Evolutionary conservation across 1,284 basidiomycete genomes (phyloP).

Genomic region (Gomphus bonarii): DNA sequence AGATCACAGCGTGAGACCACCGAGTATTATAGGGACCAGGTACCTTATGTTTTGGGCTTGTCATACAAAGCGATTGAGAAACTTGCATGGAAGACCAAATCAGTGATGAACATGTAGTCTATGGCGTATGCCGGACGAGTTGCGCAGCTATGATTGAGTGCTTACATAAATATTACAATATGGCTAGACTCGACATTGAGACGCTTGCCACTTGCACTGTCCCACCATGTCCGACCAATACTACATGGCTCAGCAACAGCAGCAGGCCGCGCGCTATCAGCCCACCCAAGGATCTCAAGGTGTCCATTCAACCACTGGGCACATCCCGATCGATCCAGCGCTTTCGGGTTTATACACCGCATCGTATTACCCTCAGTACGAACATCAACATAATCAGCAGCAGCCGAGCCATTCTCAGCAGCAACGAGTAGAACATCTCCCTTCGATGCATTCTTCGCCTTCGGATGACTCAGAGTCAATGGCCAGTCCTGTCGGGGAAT

Average conservation of each 20-base stretch:
- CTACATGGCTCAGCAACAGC: constrained; percentile 5
- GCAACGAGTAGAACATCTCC: constrained; percentile 22
- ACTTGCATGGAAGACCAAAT: too few relatives aligned
- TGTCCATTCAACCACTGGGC: constrained; percentile 4
- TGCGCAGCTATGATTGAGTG: not conserved
- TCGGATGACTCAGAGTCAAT: constrained; percentile 67
- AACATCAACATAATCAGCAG: not conserved
- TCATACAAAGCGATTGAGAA: too few relatives aligned
- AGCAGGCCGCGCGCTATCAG: not conserved
- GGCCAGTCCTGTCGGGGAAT: constrained; percentile 58
- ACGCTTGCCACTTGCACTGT: not conserved
- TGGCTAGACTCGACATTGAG: not conserved
- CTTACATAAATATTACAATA: not conserved
- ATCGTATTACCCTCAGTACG: constrained; percentile 9
- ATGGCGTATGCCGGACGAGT: too few relatives aligned
- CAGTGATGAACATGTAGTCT: too few relatives aligned
- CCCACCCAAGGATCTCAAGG: not conserved
- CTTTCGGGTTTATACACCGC: constrained; percentile 7
- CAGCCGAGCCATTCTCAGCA: constrained; percentile 17
- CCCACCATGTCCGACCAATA: constrained; percentile 6
- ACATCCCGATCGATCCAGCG: constrained; percentile 11
- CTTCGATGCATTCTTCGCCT: constrained; percentile 31
- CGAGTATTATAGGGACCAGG: too few relatives aligned
- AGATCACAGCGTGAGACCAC: too few relatives aligned
- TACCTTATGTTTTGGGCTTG: too few relatives aligned